Conservation (phyloP, 345 rosid species). For the Linum trigynum region DNA sequence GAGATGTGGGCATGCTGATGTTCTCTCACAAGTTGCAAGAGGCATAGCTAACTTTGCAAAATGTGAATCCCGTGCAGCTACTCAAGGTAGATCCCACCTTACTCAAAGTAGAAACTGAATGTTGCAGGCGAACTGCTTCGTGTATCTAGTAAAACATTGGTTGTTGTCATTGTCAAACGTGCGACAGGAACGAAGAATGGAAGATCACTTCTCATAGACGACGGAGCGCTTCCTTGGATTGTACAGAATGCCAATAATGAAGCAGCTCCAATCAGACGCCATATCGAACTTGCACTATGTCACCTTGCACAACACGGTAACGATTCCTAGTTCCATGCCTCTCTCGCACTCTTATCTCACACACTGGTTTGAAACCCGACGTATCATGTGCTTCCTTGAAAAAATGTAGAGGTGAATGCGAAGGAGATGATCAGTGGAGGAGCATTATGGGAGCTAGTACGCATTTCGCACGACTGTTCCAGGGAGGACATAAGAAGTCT, state of each 20-base stretch:
- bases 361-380: neutral
- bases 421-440: slow-evolving; percentile 31
- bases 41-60: slow-evolving; percentile 30
- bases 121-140: no score
- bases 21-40: slow-evolving; percentile 30
- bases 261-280: slow-evolving; percentile 30
- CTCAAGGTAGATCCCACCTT: slow-evolving; percentile 15
- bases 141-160: no score
- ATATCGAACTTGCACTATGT: slow-evolving; percentile 27
- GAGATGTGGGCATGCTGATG: slow-evolving; percentile 31
- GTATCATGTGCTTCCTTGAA: neutral
- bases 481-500: slow-evolving; percentile 29
- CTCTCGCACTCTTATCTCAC: neutral
- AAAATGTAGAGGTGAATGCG: slow-evolving; percentile 24
- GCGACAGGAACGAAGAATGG: slow-evolving; percentile 17
- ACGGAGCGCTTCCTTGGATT: slow-evolving; percentile 28
- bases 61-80: slow-evolving; percentile 25
- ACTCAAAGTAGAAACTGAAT: neutral
- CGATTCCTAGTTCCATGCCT: neutral
- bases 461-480: slow-evolving; percentile 25
- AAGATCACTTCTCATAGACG: slow-evolving; percentile 27
- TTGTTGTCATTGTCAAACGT: neutral
- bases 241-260: slow-evolving; percentile 29
- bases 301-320: slow-evolving; percentile 26
- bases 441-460: slow-evolving; percentile 30